Percentiles rank a stretch among this genome's conserved stretches.
These are phyloP conservation scores for Lipomyces oligophaga DNA, from an alignment of 805 yeast species.

Conservation along the genomic window DNA sequence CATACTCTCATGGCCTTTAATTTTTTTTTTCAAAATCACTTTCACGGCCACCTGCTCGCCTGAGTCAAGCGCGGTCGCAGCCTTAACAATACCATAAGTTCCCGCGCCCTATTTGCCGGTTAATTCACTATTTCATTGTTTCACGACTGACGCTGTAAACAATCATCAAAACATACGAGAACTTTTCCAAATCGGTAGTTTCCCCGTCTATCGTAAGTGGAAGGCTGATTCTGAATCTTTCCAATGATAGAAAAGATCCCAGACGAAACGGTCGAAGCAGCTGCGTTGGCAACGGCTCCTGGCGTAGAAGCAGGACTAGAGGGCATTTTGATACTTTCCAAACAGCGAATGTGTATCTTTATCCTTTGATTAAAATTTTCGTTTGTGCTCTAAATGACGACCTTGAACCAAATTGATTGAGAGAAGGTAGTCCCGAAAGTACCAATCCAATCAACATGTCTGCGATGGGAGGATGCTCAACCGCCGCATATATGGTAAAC, in stretches of 20 bases:
- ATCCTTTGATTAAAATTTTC: too few species aligned
- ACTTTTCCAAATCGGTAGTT: constrained; percentile 20
- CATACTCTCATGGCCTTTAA: constrained; percentile 72
- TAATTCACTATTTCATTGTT: not conserved
- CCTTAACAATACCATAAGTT: constrained; percentile 85
- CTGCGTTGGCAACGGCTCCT: not conserved
- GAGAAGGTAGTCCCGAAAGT: too few species aligned
- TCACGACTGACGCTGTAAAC: not conserved
- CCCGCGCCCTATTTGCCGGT: constrained; percentile 65
- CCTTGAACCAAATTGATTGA: too few species aligned
- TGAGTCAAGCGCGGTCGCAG: constrained; percentile 53
- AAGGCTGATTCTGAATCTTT: constrained; percentile 25
- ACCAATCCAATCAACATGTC: too few species aligned
- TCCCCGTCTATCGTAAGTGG: constrained; percentile 21
- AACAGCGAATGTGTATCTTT: too few species aligned
- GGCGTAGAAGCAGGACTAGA: too few species aligned
- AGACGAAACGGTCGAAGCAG: constrained; percentile 6
- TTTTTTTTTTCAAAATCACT: constrained; percentile 78
- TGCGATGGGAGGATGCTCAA: too few species aligned
- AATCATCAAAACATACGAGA: constrained; percentile 9
- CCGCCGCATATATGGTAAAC: too few species aligned
- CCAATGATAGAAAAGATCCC: constrained; percentile 22
- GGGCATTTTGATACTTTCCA: too few species aligned
- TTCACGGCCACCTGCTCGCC: constrained; percentile 82
- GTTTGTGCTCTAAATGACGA: too few species aligned